Percentiles rank a stretch among this genome's conserved stretches.
Conservation (phyloP, 148 eudicot genomes). For the Rhododendron molle region DNA sequence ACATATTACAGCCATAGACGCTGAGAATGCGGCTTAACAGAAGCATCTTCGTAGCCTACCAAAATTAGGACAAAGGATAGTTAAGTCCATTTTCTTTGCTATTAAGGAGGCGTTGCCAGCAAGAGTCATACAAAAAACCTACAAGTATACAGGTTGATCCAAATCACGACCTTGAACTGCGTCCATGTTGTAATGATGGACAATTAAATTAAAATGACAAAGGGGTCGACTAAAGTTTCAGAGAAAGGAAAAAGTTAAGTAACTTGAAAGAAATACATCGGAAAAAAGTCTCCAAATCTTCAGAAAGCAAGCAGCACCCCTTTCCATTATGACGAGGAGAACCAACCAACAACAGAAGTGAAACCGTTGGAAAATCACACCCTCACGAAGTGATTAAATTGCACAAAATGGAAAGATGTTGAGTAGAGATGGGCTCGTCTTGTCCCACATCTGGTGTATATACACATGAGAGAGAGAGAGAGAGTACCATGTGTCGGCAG, state of each 20-base stretch:
- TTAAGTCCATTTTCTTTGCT: neutral
- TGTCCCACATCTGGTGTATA: neutral
- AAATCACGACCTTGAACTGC: neutral
- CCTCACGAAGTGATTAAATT: neutral
- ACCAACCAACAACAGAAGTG: neutral
- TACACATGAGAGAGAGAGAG: neutral
- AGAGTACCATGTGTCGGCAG: conserved; percentile 89
- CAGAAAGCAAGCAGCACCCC: neutral
- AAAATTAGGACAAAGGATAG: neutral
- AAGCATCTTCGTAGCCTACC: neutral
- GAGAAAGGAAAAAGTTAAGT: neutral
- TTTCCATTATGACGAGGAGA: neutral
- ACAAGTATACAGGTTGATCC: neutral
- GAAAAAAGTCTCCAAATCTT: neutral
- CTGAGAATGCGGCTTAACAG: neutral
- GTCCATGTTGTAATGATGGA: neutral
- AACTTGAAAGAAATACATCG: neutral
- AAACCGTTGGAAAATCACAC: neutral
- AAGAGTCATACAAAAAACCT: neutral
- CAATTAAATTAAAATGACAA: neutral
- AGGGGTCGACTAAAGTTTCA: neutral
- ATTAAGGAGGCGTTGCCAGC: neutral
- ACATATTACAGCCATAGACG: neutral
- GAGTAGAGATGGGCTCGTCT: neutral
- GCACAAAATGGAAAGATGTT: neutral